Evolutionary conservation across 2,329 filamentous ascomycete genomes (phyloP), one percentile per base, ranked within the genome.

Genomic region (Monosporascus sp.): DNA sequence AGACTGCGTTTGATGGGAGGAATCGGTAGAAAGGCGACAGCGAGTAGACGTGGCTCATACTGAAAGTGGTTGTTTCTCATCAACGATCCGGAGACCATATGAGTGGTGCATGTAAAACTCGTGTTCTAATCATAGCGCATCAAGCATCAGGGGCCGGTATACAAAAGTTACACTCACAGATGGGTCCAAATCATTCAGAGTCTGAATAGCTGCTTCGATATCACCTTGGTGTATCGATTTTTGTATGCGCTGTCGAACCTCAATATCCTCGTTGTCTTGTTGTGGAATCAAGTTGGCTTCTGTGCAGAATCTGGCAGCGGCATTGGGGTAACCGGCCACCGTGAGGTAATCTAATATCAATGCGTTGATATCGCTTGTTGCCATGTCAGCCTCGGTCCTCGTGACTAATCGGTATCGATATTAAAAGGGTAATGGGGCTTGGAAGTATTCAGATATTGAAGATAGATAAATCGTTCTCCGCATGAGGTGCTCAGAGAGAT

Each of bases 71-170:
- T 83, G 79, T 86, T 85, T 84, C 82, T 97, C 93, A 95, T 95
- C 94, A 94, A 84, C 75, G 83, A 86, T 85, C 84, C 79, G 79
- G 83, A 85, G 84, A 81, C 80, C 80, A 84, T 97, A 94, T 91
- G 94, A 91, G 94, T 99, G 94, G 94, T 99, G 94, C 94, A 99
- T 99, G 93, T 70, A 81, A 96, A 92, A 88, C 81, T 82, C 77
- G 68, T 71, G 68, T 80, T 90, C 79, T 96, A 96, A 99, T 99
- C 94, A 94, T 92, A 74, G 82, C 80, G 83, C 55, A 61, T 57
- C 46, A 49, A 48, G 24, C 38, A 48, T 54, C 34, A 51, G 43
- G 48, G 16, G 31, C 11, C 34, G 3, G 45, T 47, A 44, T 2
- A 24, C 31, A 11, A 48, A 55, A 43, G 52, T 56, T 34, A 27